A percentile compares a stretch with the other conserved stretches of the same genome.
phyloP scores from a whole-genome alignment of 2,329 filamentous ascomycete genomes.

The Teratosphaeria destructans region DNA sequence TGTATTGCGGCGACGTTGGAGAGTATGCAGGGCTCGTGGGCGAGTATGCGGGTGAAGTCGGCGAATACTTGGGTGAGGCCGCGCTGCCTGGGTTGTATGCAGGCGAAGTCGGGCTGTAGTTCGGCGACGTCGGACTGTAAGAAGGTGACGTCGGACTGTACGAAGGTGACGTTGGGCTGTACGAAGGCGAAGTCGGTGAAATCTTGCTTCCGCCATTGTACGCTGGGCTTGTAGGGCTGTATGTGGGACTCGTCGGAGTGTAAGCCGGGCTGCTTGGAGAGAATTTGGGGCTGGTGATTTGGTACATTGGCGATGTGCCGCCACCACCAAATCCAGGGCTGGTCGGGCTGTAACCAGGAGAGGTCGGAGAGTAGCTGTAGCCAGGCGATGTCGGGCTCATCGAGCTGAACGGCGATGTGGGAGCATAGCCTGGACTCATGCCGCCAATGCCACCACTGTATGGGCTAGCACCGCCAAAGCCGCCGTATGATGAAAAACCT shows the following conservation, averaged over 20 bases:
- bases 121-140: slow-evolving; percentile 51
- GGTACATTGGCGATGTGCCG: slow-evolving; percentile 46
- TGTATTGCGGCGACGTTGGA: slow-evolving; percentile 1
- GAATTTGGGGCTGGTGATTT: slow-evolving; percentile 39
- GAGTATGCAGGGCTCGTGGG: slow-evolving; percentile 49
- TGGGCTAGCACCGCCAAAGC: slow-evolving; percentile 56
- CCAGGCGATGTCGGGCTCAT: slow-evolving; percentile 69
- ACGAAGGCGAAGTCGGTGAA: slow-evolving; percentile 27
- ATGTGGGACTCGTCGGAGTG: slow-evolving; percentile 27
- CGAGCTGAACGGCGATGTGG: slow-evolving; percentile 28
- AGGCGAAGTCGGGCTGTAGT: slow-evolving; percentile 57
- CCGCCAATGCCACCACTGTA: slow-evolving; percentile 41
- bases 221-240: slow-evolving; percentile 42
- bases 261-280: slow-evolving; percentile 47
- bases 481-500: slow-evolving; percentile 52
- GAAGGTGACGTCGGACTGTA: slow-evolving; percentile 71
- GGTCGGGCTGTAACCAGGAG: slow-evolving; percentile 23
- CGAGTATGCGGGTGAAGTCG: slow-evolving; percentile 38
- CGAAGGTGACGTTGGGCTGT: slow-evolving; percentile 44
- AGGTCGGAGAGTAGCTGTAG: slow-evolving; percentile 24
- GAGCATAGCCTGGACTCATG: slow-evolving; percentile 29
- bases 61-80: slow-evolving; percentile 43
- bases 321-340: slow-evolving; percentile 38
- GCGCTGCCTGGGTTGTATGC: slow-evolving; percentile 26
- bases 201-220: slow-evolving; percentile 27